Base-by-base conservation (phyloP, 2,329 filamentous ascomycete species). In the Aspergillus nomiae region DNA sequence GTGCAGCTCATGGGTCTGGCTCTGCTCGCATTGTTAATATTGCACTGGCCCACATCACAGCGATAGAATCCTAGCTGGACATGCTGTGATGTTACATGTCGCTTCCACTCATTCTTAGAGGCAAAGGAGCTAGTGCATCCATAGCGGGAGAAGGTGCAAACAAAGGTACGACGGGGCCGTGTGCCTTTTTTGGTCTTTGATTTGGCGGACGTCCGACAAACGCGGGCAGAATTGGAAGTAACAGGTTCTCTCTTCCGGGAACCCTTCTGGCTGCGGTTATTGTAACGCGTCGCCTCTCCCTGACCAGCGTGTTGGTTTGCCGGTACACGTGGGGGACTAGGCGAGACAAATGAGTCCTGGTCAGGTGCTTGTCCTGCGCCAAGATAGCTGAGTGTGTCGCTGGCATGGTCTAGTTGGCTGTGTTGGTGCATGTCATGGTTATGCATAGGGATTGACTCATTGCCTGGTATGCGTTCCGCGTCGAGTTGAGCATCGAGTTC, bases 101-200 rank as follows among this genome's bases (percentile, higher is more conserved):
- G 88, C 77, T 97, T 97, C 94, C 94, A 97, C 76, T 97, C 94
- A 74, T 97, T 97, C 80, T 96, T 97, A 69, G 85, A 89, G 3
- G 86, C 84, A 72, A 97, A 97, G 0, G 84, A 88, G 2, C 88
- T 86, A 0, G 65, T 67, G 78, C 94, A 98, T 38, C 90, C 91
- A 61, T 93, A 95, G 60, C 87, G 89, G 34, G 86, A 82, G 75
- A 97, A 93, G 61, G 92, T 88, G 76, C 94, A 98, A 28, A 84
- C 82, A 72, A 94, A 95, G 5, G 68, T 53, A 16, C 58, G 61
- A 48, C 14, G 56, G 7, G 14, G 38, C 38, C 63, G 55, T 3
- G 60, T 61, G 4, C 46, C 34, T 59, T 60, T 63, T 36, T 60
- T 61, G 56, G 54, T n/a, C 48, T 46, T 45, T 43, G 53, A 19